Evolutionary conservation across 2,329 filamentous ascomycete species (phyloP), one percentile per base, ranked within the genome.

Genomic region (Claviceps digitariae): DNA sequence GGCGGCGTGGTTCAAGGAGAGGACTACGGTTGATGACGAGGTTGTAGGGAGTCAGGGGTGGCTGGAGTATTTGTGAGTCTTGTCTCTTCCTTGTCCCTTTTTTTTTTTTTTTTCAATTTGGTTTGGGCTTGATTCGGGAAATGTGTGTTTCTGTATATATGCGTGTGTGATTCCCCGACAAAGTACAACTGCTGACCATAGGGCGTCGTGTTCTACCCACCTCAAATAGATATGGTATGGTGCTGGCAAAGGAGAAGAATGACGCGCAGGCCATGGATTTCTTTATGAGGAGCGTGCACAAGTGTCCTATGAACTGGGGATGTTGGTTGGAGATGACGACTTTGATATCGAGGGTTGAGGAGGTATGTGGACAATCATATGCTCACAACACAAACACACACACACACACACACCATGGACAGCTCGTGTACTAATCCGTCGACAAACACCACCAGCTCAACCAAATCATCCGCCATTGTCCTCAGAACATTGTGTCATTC

Each of bases 301-400:
- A 89, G 43, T 95, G 90, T 62, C 87, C 90, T 1, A 95, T 90
- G 79, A 95, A 97, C 64, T 98, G 93, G 93, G 89, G 90, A 8
- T 90, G 90, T 57, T 98, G 93, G 93, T 78, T 93, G 55, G 93
- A 98, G 70, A 80, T 98, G 67, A 87, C 87, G 4, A 83, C 83
- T 41, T 74, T 97, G 27, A 80, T 95, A 55, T 81, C 82, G 38
- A 83, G 86, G 36, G 77, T 86, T 9, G 90, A 96, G 67, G 88
- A 95, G 68, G 85, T 93, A 69, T 69, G 56, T 44, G 27, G 6
- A 10, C 13, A 23, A 5, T 7, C 27, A 47, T 23, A 44, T n/a
- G n/a, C 31, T 34, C 7, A 40, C 38, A n/a, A 25, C 43, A 45
- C 43, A 17, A 4, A 20, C 3, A 31, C n/a, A 48, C 20, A 23